Evolutionary conservation across 495 filamentous ascomycete species (phyloP).

Genomic region (Aspergillus diversus): DNA sequence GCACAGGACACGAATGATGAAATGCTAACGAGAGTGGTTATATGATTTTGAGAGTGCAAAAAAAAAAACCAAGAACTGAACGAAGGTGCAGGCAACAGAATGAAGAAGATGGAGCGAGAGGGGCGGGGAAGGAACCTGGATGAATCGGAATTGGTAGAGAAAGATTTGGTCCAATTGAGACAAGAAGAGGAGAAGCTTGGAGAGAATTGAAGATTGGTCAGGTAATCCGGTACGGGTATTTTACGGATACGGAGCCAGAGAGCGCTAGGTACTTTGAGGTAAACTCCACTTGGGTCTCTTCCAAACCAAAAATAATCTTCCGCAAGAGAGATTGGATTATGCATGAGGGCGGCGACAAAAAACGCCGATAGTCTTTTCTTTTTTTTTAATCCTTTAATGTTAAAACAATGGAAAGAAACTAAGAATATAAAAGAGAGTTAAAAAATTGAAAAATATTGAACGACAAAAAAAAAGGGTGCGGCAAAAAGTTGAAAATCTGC

Average conservation of each 20-base stretch:
- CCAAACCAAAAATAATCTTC: neutral
- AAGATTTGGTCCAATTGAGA: constrained; percentile 16
- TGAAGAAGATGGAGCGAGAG: constrained; percentile 11
- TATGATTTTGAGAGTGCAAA: constrained; percentile 3
- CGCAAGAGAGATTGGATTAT: neutral
- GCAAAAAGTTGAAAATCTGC: no score
- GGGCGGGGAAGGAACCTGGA: constrained; percentile 14
- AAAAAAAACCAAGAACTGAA: constrained; percentile 8
- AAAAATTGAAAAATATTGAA: neutral
- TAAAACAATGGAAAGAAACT: neutral
- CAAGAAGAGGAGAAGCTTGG: constrained; percentile 5
- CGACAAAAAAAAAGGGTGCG: neutral
- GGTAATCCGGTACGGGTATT: constrained; percentile 8
- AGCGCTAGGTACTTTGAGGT: constrained; percentile 3
- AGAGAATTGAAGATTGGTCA: constrained; percentile 4
- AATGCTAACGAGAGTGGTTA: constrained; percentile 10
- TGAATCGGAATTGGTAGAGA: constrained; percentile 16
- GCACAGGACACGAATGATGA: constrained; percentile 8
- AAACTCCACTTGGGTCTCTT: neutral
- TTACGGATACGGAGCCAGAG: neutral
- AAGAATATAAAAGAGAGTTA: neutral
- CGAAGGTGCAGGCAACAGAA: constrained; percentile 10
- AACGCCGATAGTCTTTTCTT: neutral
- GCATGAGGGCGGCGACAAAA: neutral
- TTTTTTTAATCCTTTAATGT: neutral